These are phyloP conservation scores for Wickerhamomyces hampshirensis DNA, from an alignment of 805 yeast genomes.

Conservation along the genomic window DNA sequence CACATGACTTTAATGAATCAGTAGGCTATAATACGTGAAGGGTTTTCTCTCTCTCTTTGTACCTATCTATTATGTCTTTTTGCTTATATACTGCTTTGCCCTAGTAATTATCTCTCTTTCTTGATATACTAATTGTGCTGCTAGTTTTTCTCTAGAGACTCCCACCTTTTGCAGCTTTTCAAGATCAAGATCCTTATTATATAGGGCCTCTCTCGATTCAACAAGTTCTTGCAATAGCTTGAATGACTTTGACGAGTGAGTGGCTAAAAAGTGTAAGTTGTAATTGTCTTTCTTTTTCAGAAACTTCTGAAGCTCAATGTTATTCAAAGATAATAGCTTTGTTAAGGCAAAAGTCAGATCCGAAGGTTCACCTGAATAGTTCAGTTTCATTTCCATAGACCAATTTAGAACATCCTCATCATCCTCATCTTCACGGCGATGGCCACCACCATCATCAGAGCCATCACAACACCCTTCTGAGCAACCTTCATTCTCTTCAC, in stretches of 20 bases:
- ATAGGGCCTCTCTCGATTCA: slow-evolving; percentile 13
- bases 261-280: slow-evolving; percentile 15
- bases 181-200: slow-evolving; percentile 7
- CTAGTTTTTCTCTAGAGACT: slow-evolving; percentile 12
- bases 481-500: slow-evolving; percentile 10
- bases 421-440: slow-evolving; percentile 14
- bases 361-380: slow-evolving; percentile 39
- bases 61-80: slow-evolving; percentile 12
- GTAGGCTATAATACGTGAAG: no score
- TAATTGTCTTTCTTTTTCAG: slow-evolving; percentile 15
- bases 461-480: slow-evolving; percentile 11
- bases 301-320: slow-evolving; percentile 25
- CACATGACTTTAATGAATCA: no score
- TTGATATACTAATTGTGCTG: slow-evolving; percentile 15
- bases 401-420: slow-evolving; percentile 31
- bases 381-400: slow-evolving; percentile 39
- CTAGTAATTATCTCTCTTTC: slow-evolving; percentile 15
- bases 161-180: slow-evolving; percentile 13
- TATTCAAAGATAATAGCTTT: slow-evolving; percentile 29
- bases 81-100: slow-evolving; percentile 9
- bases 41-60: no score
- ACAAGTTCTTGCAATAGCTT: slow-evolving; percentile 18
- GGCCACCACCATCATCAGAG: slow-evolving; percentile 14
- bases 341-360: slow-evolving; percentile 39
- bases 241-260: slow-evolving; percentile 14